Base-by-base conservation (phyloP, 257 asterid species). In the Nicotiana tomentosiformis region DNA sequence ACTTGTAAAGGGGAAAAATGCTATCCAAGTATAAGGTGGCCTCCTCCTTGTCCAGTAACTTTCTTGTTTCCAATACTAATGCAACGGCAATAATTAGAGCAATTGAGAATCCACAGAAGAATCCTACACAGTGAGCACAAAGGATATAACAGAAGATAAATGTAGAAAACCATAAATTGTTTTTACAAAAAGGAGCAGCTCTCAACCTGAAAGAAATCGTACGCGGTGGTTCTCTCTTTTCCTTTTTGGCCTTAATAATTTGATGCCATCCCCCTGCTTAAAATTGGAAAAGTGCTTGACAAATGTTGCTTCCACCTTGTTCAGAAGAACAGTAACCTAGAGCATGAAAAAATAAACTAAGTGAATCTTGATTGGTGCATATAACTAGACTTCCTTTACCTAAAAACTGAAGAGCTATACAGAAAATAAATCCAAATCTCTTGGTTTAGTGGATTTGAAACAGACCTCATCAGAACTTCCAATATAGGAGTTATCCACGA, bases 1-100 rank as follows among this genome's bases (percentile, higher is more conserved):
- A 91, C 93, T 92, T 91, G 85, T 90, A 91, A 82, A 91, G 93
- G 37, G 93, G 95, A 74, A 89, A 90, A 91, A 91, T 89, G 61
- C 91, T 90, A 53, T 88, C 90, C 93, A 91, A 90, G 82, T 91
- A 91, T 61, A 86, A 10, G 7, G 20, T 65, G 55, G 90, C 84
- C 35, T 89, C 93, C 16, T 57, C 84, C 49, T 86, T 81, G 67
- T 87, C 90, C 8, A 90, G 82, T 53, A 91, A 66, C 29, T 84
- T 33, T 18, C 85, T 88, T n/a, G 92, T 88, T 2, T 88, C 88
- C 23, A 89, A 66, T 43, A 90, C 81, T 70, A 91, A 81, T 14
- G 66, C 30, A 1, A 91, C 83, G 35, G 92, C 92, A 66, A 91
- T 7, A 69, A 89, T 10, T 72, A 91, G 95, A 82, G 95, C 84